Evolutionary conservation across 495 filamentous ascomycete species (phyloP).

Genomic region (Daldinia caldariorum): DNA sequence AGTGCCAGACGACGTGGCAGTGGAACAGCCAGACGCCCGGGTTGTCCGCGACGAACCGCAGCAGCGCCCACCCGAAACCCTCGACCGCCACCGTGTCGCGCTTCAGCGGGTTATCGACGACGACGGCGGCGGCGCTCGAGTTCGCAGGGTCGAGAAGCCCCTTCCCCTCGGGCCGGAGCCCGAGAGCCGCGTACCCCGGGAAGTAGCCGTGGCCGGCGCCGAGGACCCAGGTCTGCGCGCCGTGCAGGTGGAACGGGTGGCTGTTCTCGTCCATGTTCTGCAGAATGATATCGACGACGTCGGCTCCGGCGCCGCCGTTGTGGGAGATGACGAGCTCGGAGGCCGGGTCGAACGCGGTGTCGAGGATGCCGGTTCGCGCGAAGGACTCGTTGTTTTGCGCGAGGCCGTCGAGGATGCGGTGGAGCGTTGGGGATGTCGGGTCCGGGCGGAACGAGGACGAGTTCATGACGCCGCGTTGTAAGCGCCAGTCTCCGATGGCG

Average conservation of each 20-base stretch:
- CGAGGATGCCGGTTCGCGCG: conserved; percentile 58
- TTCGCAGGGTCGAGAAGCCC: conserved; percentile 37
- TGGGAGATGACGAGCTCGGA: conserved; percentile 58
- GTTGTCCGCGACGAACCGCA: conserved; percentile 59
- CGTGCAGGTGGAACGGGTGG: conserved; percentile 75
- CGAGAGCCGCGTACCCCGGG: conserved; percentile 50
- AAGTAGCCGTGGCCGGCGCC: conserved; percentile 64
- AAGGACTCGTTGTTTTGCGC: conserved; percentile 60
- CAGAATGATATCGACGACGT: conserved; percentile 70
- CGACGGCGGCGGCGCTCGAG: too few relatives aligned
- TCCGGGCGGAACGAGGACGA: conserved; percentile 62
- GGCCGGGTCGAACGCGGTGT: conserved; percentile 58
- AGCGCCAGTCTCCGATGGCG: conserved; percentile 64
- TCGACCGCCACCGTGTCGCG: conserved; percentile 55
- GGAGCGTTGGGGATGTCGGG: conserved; percentile 54
- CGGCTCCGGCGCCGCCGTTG: conserved; percentile 40
- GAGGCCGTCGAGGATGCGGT: conserved; percentile 59
- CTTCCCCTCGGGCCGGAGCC: conserved; percentile 37
- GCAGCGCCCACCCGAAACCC: conserved; percentile 55
- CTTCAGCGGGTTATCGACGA: conserved; percentile 43
- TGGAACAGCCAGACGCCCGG: conserved; percentile 65
- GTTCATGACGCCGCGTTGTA: conserved; percentile 66
- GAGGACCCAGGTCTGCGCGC: conserved; percentile 67
- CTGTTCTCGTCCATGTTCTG: conserved; percentile 71
- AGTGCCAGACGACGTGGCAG: conserved; percentile 68